phyloP scores from a whole-genome alignment of 2,329 filamentous ascomycete species.

The Penicillium freii region DNA sequence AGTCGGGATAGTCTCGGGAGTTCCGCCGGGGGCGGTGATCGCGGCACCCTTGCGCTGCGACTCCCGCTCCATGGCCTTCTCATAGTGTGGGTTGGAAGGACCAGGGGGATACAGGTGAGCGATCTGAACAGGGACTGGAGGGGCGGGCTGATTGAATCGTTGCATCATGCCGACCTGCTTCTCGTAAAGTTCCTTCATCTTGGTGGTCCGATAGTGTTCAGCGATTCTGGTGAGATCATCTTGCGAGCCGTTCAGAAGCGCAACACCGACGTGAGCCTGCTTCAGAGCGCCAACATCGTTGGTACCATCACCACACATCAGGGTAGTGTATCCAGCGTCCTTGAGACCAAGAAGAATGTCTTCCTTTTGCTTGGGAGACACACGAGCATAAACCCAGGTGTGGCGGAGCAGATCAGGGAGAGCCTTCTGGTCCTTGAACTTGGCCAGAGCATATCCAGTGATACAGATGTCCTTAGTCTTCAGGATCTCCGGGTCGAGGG shows the following conservation, averaged over 20 bases:
- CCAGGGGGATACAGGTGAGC: conserved; percentile 93
- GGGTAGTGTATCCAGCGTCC: conserved; percentile 93
- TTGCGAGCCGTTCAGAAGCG: conserved; percentile 88
- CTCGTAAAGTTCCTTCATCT: conserved; percentile 98
- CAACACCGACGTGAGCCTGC: conserved; percentile 95
- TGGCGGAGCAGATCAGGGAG: conserved; percentile 78
- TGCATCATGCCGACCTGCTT: conserved; percentile 91
- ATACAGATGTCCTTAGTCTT: conserved; percentile 88
- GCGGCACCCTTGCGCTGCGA: conserved; percentile 72
- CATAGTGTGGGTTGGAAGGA: conserved; percentile 86
- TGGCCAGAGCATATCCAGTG: conserved; percentile 87
- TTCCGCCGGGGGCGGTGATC: conserved; percentile 44
- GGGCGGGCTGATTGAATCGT: conserved; percentile 87
- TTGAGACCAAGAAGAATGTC: conserved; percentile 96
- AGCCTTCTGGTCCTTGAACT: conserved; percentile 78
- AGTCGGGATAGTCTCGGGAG: conserved; percentile 57
- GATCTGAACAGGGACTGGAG: conserved; percentile 88
- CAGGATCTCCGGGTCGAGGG: conserved; percentile 77
- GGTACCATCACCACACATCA: conserved; percentile 98
- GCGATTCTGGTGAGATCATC: conserved; percentile 89
- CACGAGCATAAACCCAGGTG: conserved; percentile 96
- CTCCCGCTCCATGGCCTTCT: conserved; percentile 86
- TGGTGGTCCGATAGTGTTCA: conserved; percentile 88
- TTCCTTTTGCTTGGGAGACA: conserved; percentile 98
- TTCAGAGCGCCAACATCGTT: conserved; percentile 98